Conservation (phyloP, 2,329 filamentous ascomycete genomes). For the Venturiaceae sp. region DNA sequence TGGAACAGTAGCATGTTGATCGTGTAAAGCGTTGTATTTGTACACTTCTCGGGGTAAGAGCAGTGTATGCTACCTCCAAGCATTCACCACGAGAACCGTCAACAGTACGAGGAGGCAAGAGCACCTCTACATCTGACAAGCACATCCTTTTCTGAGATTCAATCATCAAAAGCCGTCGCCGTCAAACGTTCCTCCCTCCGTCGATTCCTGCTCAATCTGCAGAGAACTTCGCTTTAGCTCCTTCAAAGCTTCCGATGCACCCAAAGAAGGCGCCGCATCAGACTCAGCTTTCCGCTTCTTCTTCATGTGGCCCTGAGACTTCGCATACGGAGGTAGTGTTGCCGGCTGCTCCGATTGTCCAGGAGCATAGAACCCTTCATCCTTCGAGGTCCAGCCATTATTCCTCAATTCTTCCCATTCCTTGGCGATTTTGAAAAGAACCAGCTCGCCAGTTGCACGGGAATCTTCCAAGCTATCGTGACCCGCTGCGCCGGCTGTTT, state of each 20-base stretch:
- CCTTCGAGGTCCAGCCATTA: slow-evolving; percentile 51
- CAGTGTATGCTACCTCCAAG: no score
- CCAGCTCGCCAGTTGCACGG: slow-evolving; percentile 76
- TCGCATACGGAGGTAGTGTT: neutral
- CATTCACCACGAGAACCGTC: no score
- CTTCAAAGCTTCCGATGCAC: neutral
- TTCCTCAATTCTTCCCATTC: slow-evolving; percentile 59
- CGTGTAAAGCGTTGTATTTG: no score
- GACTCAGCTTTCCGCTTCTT: slow-evolving; percentile 1
- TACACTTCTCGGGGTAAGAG: no score
- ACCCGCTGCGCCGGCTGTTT: slow-evolving; percentile 56
- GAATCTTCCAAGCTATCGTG: slow-evolving; percentile 94
- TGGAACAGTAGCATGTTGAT: no score
- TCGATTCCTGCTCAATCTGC: neutral
- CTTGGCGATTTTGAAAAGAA: slow-evolving; percentile 58
- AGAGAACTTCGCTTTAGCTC: neutral
- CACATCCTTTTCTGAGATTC: no score
- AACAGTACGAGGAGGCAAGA: no score
- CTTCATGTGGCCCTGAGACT: neutral
- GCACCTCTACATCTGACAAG: no score
- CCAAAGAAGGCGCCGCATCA: neutral
- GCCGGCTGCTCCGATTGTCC: neutral
- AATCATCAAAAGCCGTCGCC: no score
- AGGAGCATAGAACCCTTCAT: slow-evolving; percentile 21
- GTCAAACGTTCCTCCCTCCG: neutral